Evolutionary conservation across 2,329 filamentous ascomycete species (phyloP).

Genomic region (Alternaria atra): DNA sequence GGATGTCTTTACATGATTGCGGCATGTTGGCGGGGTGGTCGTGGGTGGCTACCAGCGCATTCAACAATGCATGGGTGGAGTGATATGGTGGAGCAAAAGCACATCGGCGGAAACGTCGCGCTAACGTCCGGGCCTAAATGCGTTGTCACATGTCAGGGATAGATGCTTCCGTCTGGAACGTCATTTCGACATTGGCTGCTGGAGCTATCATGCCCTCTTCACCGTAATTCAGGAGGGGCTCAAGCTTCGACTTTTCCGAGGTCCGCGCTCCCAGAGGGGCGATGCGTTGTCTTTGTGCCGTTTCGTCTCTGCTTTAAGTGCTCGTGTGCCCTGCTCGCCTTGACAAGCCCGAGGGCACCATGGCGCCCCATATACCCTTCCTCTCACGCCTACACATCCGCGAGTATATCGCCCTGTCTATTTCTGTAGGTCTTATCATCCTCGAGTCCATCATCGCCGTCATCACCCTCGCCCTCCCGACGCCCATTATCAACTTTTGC

Average conservation of each 20-base stretch:
- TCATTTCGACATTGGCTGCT: constrained; percentile 10
- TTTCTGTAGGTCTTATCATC: constrained; percentile 82
- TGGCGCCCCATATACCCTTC: constrained; percentile 66
- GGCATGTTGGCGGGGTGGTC: constrained; percentile 69
- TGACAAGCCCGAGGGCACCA: constrained; percentile 30
- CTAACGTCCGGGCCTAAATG: constrained; percentile 19
- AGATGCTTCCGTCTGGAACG: constrained; percentile 9
- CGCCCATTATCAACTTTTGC: constrained; percentile 80
- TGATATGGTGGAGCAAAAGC: constrained; percentile 16
- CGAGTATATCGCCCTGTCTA: constrained; percentile 87
- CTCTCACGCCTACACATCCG: constrained; percentile 67
- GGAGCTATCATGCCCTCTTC: constrained; percentile 9
- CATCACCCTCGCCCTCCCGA: constrained; percentile 85
- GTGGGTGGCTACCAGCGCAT: constrained; percentile 2
- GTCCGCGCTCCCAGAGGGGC: constrained; percentile 13
- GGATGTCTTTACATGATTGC: constrained; percentile 94
- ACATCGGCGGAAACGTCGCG: neutral
- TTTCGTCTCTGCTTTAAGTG: constrained; percentile 5
- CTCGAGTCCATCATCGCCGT: constrained; percentile 85
- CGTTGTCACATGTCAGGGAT: constrained; percentile 34
- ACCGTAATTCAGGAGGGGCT: constrained; percentile 5
- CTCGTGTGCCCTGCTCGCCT: constrained; percentile 2
- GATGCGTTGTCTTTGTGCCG: constrained; percentile 13
- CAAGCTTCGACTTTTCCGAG: constrained; percentile 9
- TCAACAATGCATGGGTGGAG: constrained; percentile 11